Evolutionary conservation across 192 early-diverging fungal species (phyloP).

Genomic region (Umbelopsis vinacea): DNA sequence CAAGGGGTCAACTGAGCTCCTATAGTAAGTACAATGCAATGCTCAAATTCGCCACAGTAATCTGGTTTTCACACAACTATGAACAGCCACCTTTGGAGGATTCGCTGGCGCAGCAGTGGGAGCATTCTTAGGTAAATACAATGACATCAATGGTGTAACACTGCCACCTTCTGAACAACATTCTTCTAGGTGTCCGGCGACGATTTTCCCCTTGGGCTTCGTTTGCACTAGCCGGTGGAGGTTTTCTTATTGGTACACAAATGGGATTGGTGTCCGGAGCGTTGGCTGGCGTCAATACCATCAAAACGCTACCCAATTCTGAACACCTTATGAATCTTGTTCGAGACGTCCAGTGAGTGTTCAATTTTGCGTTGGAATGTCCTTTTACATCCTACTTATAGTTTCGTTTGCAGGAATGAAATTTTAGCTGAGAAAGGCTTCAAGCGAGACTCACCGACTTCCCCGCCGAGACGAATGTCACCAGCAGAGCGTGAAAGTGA

Average conservation of each 20-base stretch:
- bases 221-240: conserved; percentile 32
- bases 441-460: conserved; percentile 15
- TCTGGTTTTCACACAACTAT: background rate
- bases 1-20: conserved; percentile 30
- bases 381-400: background rate
- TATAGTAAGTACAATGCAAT: conserved; percentile 29
- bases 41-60: background rate
- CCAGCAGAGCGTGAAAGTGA: conserved; percentile 16
- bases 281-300: conserved; percentile 30
- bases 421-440: conserved; percentile 25
- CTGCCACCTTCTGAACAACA: background rate
- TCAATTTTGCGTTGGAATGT: background rate
- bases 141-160: background rate
- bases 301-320: conserved; percentile 35
- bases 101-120: conserved; percentile 31
- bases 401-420: conserved; percentile 15
- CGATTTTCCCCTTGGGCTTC: conserved; percentile 31
- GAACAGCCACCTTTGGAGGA: conserved; percentile 30
- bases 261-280: conserved; percentile 41
- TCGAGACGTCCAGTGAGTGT: conserved; percentile 40
- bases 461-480: conserved; percentile 17
- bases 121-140: conserved; percentile 27
- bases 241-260: conserved; percentile 42
- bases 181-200: conserved; percentile 17
- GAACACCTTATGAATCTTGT: conserved; percentile 36